Conservation (phyloP, 202 grass and related monocot species). For the Alloteropsis angusta region DNA sequence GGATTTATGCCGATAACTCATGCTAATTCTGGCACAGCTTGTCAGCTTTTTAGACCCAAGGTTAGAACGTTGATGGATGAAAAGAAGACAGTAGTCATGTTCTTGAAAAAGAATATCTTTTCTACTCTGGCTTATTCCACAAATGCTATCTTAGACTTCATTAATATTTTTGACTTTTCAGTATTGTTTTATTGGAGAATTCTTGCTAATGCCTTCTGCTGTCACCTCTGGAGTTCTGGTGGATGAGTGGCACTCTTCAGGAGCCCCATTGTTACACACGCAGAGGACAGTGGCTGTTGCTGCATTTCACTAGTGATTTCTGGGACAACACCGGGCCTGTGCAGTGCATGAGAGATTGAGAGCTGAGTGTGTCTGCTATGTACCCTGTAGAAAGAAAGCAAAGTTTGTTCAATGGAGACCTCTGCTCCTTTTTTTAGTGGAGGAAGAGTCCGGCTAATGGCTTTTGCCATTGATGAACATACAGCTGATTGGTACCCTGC, state of each 20-base stretch:
- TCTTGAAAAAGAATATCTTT: background rate
- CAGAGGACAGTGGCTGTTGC: background rate
- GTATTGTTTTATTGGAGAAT: background rate
- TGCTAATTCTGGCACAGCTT: background rate
- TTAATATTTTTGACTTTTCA: background rate
- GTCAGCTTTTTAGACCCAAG: background rate
- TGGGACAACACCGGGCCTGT: background rate
- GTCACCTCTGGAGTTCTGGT: background rate
- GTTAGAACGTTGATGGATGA: background rate
- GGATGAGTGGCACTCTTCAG: background rate
- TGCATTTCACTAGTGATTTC: background rate
- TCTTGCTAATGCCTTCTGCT: background rate
- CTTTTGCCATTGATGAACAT: background rate
- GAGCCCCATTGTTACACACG: background rate
- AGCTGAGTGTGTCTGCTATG: background rate
- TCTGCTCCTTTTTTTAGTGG: background rate
- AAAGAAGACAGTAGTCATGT: background rate
- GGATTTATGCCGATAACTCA: background rate
- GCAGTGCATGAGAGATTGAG: background rate
- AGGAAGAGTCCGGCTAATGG: background rate
- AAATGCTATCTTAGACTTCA: background rate
- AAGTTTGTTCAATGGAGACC: background rate
- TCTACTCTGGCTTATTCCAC: background rate
- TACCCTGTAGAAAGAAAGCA: background rate
- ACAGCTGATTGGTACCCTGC: background rate